Conservation (phyloP, 176 grass and related monocot genomes). For the Rhynchospora pubera region DNA sequence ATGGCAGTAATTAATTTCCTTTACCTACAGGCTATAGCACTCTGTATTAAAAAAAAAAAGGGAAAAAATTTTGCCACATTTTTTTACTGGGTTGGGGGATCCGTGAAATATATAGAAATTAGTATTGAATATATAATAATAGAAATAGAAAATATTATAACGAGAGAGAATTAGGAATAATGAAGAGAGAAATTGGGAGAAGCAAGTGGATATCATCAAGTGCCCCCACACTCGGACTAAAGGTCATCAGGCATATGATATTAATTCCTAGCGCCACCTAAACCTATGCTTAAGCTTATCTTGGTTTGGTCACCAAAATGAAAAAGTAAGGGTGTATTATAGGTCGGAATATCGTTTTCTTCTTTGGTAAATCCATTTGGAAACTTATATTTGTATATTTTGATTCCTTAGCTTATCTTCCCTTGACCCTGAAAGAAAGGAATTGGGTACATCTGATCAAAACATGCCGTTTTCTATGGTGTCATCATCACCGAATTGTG, state of each 20-base stretch:
- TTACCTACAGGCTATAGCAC: no score
- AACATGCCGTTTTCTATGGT: constrained; percentile 9
- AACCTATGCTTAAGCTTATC: not conserved
- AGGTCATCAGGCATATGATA: not conserved
- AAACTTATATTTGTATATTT: not conserved
- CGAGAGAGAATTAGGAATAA: no score
- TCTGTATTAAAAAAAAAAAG: no score
- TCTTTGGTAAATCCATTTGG: constrained; percentile 4
- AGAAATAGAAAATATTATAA: not conserved
- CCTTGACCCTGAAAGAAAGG: constrained; percentile 11
- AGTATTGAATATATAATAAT: not conserved
- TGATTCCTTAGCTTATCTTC: not conserved
- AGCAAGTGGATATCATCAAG: not conserved
- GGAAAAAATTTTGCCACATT: no score
- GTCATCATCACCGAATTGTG: constrained; percentile 6
- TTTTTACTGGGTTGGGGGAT: no score
- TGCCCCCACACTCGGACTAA: not conserved
- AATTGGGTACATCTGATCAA: constrained; percentile 6
- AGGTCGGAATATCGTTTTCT: constrained; percentile 14
- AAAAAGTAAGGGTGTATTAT: not conserved
- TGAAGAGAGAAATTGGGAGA: constrained; percentile 3
- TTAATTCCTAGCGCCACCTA: not conserved
- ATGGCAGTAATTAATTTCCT: no score
- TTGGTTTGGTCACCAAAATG: constrained; percentile 2
- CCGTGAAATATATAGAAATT: no score